Evolutionary conservation across 129 eudicot genomes (phyloP).

Genomic region (Chrysanthemum lavandulifolium): DNA sequence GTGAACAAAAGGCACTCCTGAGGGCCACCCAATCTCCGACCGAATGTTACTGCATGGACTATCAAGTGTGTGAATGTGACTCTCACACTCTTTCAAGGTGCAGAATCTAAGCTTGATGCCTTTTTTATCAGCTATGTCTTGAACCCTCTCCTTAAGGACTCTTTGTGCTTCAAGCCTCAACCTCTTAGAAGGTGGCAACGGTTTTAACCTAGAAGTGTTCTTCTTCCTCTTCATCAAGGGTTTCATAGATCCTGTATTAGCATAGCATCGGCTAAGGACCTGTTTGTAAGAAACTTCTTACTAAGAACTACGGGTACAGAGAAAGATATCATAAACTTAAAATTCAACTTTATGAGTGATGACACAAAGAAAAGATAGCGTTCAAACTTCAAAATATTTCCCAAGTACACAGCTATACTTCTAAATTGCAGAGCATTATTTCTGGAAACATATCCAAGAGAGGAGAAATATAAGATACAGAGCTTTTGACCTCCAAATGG

Average conservation of each 20-base stretch:
- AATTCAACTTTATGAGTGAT: neutral
- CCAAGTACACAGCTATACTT: neutral
- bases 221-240: slow-evolving; percentile 70
- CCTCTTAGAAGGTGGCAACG: slow-evolving; percentile 97
- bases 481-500: neutral
- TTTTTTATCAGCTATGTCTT: slow-evolving; percentile 94
- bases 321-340: neutral
- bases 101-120: slow-evolving; percentile 93
- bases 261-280: slow-evolving; percentile 90
- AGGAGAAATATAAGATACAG: neutral
- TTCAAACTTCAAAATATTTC: neutral
- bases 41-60: slow-evolving; percentile 63
- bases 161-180: slow-evolving; percentile 74
- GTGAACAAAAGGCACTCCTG: slow-evolving; percentile 84
- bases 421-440: neutral
- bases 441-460: neutral
- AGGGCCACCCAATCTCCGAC: slow-evolving; percentile 50
- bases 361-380: neutral
- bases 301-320: slow-evolving; percentile 32
- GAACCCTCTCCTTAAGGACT: slow-evolving; percentile 90
- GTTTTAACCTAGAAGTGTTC: slow-evolving; percentile 62
- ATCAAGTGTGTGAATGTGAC: slow-evolving; percentile 75
- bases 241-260: slow-evolving; percentile 95
- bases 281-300: slow-evolving; percentile 68
- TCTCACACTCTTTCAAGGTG: slow-evolving; percentile 88